These are phyloP conservation scores for Chlamydomonas sphaeroides DNA, from an alignment of 139 green algal species.

Conservation along the genomic window DNA sequence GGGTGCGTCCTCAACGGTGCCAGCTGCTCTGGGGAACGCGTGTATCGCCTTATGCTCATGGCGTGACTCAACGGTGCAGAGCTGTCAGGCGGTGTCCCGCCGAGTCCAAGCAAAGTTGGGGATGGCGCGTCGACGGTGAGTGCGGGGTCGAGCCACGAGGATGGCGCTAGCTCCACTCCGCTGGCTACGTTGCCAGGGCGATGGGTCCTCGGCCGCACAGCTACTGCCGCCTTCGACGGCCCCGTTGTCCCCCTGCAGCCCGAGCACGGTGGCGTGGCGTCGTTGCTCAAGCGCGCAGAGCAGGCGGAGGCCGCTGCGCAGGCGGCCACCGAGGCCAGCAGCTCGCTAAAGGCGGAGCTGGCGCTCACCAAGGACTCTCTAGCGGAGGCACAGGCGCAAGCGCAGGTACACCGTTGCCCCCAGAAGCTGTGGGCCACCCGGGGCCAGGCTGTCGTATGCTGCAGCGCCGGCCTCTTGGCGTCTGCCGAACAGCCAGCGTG, in stretches of 20 bases:
- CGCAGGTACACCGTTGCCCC: no score
- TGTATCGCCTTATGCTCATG: no score
- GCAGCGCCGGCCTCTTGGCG: not conserved
- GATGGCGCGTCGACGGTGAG: no score
- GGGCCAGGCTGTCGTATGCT: not conserved
- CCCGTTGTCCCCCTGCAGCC: not conserved
- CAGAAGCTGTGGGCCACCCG: no score
- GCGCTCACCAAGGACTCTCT: slow-evolving; percentile 16
- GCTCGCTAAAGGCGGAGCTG: slow-evolving; percentile 32
- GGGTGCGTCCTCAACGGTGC: no score
- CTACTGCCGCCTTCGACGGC: not conserved
- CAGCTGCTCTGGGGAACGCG: no score
- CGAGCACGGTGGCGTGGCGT: not conserved
- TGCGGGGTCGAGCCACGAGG: not conserved
- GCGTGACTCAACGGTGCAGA: not conserved
- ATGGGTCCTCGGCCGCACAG: not conserved
- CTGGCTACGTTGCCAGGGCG: not conserved
- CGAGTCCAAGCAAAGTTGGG: no score
- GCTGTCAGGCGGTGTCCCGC: not conserved
- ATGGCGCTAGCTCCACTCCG: no score
- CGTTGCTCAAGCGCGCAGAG: slow-evolving; percentile 3
- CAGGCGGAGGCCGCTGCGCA: not conserved
- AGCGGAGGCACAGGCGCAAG: not conserved
- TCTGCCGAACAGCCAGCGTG: not conserved
- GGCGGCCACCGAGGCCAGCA: not conserved